These are phyloP conservation scores for Diaporthe caulivora DNA, from an alignment of 2,329 filamentous ascomycete species.

Conservation along the genomic window DNA sequence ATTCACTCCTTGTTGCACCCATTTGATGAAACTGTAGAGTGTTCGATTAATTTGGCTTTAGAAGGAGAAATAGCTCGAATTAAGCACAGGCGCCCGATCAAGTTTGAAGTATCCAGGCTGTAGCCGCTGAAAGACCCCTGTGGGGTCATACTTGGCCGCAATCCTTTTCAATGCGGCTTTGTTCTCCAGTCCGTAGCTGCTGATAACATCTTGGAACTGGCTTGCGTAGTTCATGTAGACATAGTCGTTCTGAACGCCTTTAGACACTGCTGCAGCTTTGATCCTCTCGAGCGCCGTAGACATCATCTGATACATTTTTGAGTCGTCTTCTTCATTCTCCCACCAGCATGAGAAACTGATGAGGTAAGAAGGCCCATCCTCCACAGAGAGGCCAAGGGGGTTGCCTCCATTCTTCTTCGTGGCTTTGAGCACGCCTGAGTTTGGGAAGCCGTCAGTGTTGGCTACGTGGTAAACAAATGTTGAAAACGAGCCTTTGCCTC, in stretches of 20 bases:
- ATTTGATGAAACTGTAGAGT: too few species aligned
- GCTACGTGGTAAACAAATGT: too few species aligned
- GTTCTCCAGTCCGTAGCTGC: slow-evolving; percentile 54
- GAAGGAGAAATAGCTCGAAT: slow-evolving; percentile 35
- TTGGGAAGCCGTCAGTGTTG: not conserved
- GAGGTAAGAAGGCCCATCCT: slow-evolving; percentile 45
- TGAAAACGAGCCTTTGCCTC: not conserved
- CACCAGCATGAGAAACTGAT: slow-evolving; percentile 44
- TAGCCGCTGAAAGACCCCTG: slow-evolving; percentile 50
- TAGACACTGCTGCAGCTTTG: slow-evolving; percentile 37
- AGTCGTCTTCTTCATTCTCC: slow-evolving; percentile 41
- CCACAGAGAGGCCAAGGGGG: slow-evolving; percentile 49
- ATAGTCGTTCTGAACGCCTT: slow-evolving; percentile 42
- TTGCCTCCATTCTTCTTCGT: slow-evolving; percentile 55
- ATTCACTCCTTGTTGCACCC: too few species aligned
- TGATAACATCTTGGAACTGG: slow-evolving; percentile 52
- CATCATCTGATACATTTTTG: slow-evolving; percentile 40
- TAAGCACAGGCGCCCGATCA: slow-evolving; percentile 38
- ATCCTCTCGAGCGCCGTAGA: slow-evolving; percentile 41
- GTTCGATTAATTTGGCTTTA: too few species aligned
- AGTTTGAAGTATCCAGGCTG: slow-evolving; percentile 50
- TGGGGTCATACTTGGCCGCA: slow-evolving; percentile 50
- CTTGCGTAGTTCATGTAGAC: slow-evolving; percentile 60
- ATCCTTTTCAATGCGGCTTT: slow-evolving; percentile 47
- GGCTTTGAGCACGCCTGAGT: slow-evolving; percentile 45